Evolutionary conservation across 2,329 filamentous ascomycete species (phyloP), one percentile per base, ranked within the genome.

Genomic region (Colletotrichum sp.): DNA sequence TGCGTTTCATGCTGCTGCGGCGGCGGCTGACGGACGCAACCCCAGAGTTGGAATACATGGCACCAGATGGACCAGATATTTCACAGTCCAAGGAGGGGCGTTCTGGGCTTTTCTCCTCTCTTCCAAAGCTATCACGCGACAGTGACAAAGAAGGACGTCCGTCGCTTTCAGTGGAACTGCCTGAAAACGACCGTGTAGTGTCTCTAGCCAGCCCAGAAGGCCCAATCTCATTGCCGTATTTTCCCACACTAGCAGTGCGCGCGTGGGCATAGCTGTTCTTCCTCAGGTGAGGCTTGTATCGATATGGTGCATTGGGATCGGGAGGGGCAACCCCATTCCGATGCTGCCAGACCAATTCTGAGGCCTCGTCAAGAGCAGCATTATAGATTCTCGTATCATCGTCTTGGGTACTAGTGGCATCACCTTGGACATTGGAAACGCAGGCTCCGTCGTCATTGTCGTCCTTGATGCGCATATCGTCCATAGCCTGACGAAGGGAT

Each of bases 341-440:
- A 81, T 96, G 94, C 80, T 93, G 92, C 90, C 92, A 96, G 58
- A 96, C 94, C 61, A 96, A 88, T 82, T 96, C 94, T 2, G 94
- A 93, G 13, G 94, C 94, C 83, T 96, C 94, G 75, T 95, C 88
- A 76, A 95, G 92, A 34, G 94, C 94, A 55, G 93, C 93, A 15
- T 91, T 87, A 82, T 94, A 94, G 65, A 96, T 83, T 60, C 90
- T 83, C 28, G n/a, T 21, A 74, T 93, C 92, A 24, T 93, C 92
- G 3, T 92, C 88, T 32, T 88, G 78, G 15, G 73, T 8, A 26
- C 30, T 34, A 18, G 32, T 15, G 38, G 55, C 4, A 15, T 36
- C 65, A 7, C 52, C 18, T n/a, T 78, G 80, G 13, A 77, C 77
- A 8, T 78, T 80, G 60, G 82, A 79, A 24, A 77, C 71, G 38